A percentile compares a stretch with the other conserved stretches of the same genome.
phyloP scores from a whole-genome alignment of 2,329 filamentous ascomycete species.

The Fusarium vanettenii region DNA sequence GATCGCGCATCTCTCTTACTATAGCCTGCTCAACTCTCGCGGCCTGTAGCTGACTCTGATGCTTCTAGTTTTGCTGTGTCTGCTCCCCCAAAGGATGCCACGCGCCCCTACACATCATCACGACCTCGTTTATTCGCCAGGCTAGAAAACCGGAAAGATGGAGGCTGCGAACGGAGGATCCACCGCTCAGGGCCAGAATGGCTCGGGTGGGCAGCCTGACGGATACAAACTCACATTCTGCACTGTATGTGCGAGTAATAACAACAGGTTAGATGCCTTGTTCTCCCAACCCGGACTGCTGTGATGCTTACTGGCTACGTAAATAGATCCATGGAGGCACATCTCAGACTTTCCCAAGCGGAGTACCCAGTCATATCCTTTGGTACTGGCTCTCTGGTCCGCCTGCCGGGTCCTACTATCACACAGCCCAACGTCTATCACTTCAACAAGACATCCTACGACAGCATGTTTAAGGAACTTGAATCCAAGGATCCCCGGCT shows the following conservation, averaged over 20 bases:
- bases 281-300: background rate
- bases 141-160: constrained; percentile 47
- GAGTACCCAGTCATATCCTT: constrained; percentile 97
- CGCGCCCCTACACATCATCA: constrained; percentile 14
- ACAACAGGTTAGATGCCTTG: constrained; percentile 78
- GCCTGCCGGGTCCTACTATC: constrained; percentile 90
- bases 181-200: constrained; percentile 52
- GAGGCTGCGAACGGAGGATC: constrained; percentile 57
- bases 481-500: constrained; percentile 85
- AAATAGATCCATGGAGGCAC: constrained; percentile 84
- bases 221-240: constrained; percentile 94
- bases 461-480: constrained; percentile 93
- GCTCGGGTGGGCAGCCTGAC: constrained; percentile 61
- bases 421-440: constrained; percentile 96
- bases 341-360: constrained; percentile 87
- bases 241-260: constrained; percentile 98
- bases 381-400: constrained; percentile 93
- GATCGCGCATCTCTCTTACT: background rate
- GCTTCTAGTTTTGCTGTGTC: constrained; percentile 16
- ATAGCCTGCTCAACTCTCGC: background rate
- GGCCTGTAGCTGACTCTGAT: constrained; percentile 19
- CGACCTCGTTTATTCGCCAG: constrained; percentile 28
- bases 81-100: constrained; percentile 38
- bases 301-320: constrained; percentile 5
- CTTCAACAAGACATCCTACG: constrained; percentile 97